Evolutionary conservation across 2,329 filamentous ascomycete species (phyloP), one percentile per base, ranked within the genome.

Genomic region (Myriangium duriaei): DNA sequence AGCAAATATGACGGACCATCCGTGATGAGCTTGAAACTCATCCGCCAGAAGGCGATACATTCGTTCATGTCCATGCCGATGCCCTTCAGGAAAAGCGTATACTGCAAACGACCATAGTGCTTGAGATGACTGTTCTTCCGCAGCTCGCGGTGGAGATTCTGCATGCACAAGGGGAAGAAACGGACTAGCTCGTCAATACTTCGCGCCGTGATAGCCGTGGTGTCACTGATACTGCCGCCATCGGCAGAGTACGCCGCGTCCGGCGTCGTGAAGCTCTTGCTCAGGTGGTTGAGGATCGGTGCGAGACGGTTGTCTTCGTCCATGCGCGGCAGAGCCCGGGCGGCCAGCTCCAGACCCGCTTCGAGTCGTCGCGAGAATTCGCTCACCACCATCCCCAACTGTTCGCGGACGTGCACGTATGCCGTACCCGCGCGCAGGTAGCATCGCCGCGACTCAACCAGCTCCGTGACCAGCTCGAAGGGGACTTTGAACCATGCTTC

Each of bases 401-500:
- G 86, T 57, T 95, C 86, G 41, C 78, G 72, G 10, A 79, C 76
- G 1, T 91, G 88, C 1, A 98, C 88, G 53, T 86, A 98, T 1
- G 91, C 91, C 58, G 85, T 91, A 2, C 91, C 91, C 17, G 64
- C 76, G 49, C 71, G 79, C 47, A 96, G 47, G 39, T 91, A 77
- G 1, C 93, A 83, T 37, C 73, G 72, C 35, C 88, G 71, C 34
- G 72, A 63, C 60, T 95, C 87, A 1, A 98, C 78, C 26, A 98
- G 63, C 44, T 96, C 88, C 0, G 88, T 85, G 1, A 98, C 91
- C 21, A 78, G 74, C 55, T 86, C 81, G 86, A 88, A 98, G 52
- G 95, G 85, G 1, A 96, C 85, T 63, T 95, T 96, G 68, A 92
- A 93, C 80, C 85, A 98, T 16, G 67, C 76, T 51, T 91, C 84